Conservation (phyloP, 129 eudicot species). For the Flaveria bidentis region DNA sequence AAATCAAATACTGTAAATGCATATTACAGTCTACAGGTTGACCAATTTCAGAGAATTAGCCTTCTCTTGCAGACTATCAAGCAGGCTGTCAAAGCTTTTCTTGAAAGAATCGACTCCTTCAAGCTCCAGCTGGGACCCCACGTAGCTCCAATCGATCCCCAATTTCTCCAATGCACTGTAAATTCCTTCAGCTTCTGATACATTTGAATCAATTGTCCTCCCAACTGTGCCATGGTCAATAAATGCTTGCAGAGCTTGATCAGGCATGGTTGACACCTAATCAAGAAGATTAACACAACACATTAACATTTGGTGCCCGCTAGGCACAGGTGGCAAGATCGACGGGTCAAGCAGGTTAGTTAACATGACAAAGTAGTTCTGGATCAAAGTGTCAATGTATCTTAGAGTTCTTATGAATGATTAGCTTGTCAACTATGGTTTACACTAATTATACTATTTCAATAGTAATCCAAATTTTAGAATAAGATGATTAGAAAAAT, state of each 20-base stretch:
- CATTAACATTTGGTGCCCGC: neutral
- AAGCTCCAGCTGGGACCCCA: constrained; percentile 79
- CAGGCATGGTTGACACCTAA: constrained; percentile 99
- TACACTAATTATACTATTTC: neutral
- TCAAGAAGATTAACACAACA: neutral
- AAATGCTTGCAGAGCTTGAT: constrained; percentile 92
- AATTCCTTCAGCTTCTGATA: constrained; percentile 93
- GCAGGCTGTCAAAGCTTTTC: constrained; percentile 95
- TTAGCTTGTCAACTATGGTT: neutral
- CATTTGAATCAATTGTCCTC: constrained; percentile 86
- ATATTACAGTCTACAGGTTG: constrained; percentile 47
- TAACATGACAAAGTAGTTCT: neutral
- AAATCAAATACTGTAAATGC: constrained; percentile 26
- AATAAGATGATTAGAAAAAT: neutral
- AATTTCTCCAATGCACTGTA: constrained; percentile 93
- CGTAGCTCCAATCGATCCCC: constrained; percentile 84
- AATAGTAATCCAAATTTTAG: neutral
- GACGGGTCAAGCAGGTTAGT: neutral
- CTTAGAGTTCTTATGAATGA: neutral
- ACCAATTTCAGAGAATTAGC: constrained; percentile 85
- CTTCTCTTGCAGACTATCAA: constrained; percentile 92
- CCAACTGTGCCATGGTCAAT: constrained; percentile 86
- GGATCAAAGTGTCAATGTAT: neutral
- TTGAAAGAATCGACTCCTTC: constrained; percentile 99
- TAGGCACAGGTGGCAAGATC: constrained; percentile 2